Evolutionary conservation across 2,329 filamentous ascomycete genomes (phyloP).

Genomic region (Phoma sp.): DNA sequence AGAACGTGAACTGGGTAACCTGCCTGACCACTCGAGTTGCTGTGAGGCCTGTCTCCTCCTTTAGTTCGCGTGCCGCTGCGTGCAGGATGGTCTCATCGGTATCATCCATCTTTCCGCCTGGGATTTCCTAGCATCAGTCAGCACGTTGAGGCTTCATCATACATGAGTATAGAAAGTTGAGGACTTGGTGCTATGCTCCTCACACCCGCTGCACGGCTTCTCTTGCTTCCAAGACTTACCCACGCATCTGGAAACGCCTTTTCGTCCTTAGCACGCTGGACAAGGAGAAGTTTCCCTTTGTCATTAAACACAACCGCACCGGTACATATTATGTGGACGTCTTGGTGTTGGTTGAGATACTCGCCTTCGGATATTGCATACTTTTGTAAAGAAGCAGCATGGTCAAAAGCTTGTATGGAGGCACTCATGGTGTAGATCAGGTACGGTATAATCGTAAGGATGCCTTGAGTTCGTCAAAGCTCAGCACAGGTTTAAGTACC

Average conservation of each 20-base stretch:
- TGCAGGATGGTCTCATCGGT: conserved; percentile 57
- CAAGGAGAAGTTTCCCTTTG: conserved; percentile 41
- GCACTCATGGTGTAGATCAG: conserved; percentile 7
- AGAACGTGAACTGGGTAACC: conserved; percentile 47
- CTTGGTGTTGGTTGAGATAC: conserved; percentile 34
- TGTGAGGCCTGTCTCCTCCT: conserved; percentile 59
- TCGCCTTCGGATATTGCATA: conserved; percentile 38
- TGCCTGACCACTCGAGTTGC: conserved; percentile 53
- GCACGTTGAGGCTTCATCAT: not conserved
- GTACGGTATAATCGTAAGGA: not conserved
- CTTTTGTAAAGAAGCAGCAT: conserved; percentile 31
- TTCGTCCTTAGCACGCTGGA: conserved; percentile 46
- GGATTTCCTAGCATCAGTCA: conserved; percentile 53
- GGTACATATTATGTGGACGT: conserved; percentile 37
- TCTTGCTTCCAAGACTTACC: conserved; percentile 27
- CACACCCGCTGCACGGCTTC: not conserved
- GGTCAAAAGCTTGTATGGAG: conserved; percentile 22
- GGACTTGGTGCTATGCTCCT: not conserved
- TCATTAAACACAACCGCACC: conserved; percentile 43
- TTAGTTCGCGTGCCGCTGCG: conserved; percentile 57
- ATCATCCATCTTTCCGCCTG: conserved; percentile 58
- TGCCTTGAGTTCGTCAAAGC: not conserved
- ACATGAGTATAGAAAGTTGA: not conserved
- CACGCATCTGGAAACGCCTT: conserved; percentile 43
- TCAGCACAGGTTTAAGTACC: not conserved